phyloP scores from a whole-genome alignment of 768 basidiomycete species.

The Serpula lacrymans region DNA sequence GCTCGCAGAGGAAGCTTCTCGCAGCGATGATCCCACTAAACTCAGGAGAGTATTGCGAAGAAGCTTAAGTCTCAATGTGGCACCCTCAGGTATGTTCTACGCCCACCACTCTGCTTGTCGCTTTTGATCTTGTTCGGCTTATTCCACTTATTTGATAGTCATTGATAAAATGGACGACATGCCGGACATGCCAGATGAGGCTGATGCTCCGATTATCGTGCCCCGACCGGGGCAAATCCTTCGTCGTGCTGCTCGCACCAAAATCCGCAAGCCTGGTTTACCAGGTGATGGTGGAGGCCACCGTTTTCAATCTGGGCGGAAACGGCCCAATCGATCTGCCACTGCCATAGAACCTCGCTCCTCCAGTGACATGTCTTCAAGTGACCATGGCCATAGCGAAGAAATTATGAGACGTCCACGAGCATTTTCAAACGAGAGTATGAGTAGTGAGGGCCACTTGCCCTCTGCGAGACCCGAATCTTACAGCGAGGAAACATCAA shows the following conservation, averaged over 20 bases:
- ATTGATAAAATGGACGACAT: conserved; percentile 68
- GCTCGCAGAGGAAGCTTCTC: conserved; percentile 85
- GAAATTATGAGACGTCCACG: conserved; percentile 33
- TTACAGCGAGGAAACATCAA: conserved; percentile 76
- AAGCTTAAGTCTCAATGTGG: conserved; percentile 83
- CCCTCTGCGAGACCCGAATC: conserved; percentile 55
- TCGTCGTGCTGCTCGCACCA: conserved; percentile 88
- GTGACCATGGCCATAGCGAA: conserved; percentile 48
- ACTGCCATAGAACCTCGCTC: conserved; percentile 45
- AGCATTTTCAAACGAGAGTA: conserved; percentile 35
- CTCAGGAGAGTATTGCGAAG: conserved; percentile 77
- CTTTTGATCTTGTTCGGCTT: conserved; percentile 3
- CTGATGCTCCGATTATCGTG: conserved; percentile 83
- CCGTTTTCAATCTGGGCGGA: conserved; percentile 58
- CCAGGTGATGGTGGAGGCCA: conserved; percentile 79
- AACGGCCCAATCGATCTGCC: conserved; percentile 23
- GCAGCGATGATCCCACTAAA: conserved; percentile 76
- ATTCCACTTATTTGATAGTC: conserved; percentile 41
- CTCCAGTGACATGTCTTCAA: conserved; percentile 68
- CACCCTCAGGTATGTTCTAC: conserved; percentile 73
- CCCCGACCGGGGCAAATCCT: conserved; percentile 87
- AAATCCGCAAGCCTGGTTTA: conserved; percentile 84
- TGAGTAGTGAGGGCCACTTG: conserved; percentile 41
- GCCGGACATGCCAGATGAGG: conserved; percentile 69
- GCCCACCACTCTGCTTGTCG: too few species aligned